Evolutionary conservation across 2,329 filamentous ascomycete species (phyloP).

Genomic region (Trichoderma sp.): DNA sequence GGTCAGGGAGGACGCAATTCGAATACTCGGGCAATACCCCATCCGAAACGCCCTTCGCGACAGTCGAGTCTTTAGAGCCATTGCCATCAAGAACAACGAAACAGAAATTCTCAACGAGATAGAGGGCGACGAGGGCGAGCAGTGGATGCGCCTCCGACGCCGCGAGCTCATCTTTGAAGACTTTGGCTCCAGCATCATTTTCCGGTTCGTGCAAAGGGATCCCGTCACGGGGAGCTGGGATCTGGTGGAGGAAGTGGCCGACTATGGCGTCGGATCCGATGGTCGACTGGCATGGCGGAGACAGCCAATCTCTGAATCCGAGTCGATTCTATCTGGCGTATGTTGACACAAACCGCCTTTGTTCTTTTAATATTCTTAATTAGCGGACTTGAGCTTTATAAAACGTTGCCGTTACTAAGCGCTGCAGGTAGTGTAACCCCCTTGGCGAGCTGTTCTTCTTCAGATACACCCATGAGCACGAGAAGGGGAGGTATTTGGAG

Average conservation of each 20-base stretch:
- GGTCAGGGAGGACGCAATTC: conserved; percentile 47
- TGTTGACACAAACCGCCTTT: conserved; percentile 28
- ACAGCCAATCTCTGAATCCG: conserved; percentile 44
- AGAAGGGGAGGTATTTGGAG: not conserved
- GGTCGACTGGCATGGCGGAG: conserved; percentile 43
- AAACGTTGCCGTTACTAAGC: conserved; percentile 3
- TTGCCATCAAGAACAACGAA: conserved; percentile 45
- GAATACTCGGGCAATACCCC: conserved; percentile 47
- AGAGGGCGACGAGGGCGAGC: conserved; percentile 42
- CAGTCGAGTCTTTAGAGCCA: conserved; percentile 46
- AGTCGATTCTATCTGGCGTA: conserved; percentile 39
- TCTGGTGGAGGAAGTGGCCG: conserved; percentile 45
- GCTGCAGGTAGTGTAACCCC: not conserved
- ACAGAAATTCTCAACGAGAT: conserved; percentile 41
- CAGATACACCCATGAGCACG: not conserved
- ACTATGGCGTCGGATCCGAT: conserved; percentile 38
- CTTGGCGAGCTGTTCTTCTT: not conserved
- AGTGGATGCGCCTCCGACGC: conserved; percentile 46
- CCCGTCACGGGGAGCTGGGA: conserved; percentile 41
- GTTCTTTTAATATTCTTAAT: not conserved
- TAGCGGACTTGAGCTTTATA: not conserved
- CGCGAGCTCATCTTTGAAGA: conserved; percentile 47
- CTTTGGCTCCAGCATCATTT: conserved; percentile 44
- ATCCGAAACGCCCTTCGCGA: conserved; percentile 51
- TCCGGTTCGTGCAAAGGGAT: conserved; percentile 43